Base-by-base conservation (phyloP, 345 rosid genomes). In the Dipteronia sinensis region DNA sequence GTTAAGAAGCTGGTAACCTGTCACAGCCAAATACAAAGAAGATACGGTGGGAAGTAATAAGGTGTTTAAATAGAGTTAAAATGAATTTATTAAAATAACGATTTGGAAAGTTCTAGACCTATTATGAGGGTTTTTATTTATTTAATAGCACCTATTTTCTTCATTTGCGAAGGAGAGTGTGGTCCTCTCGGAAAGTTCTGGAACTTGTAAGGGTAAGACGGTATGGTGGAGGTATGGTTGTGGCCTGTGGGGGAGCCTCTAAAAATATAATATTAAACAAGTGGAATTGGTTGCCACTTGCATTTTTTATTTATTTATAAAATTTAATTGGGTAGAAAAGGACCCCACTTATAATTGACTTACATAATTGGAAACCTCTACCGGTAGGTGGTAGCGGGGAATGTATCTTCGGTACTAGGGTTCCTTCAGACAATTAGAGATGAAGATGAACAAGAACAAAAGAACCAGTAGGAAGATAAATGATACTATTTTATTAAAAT, bases 21-120 rank as follows among this genome's bases (percentile, higher is more conserved):
- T 64, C 70, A 44, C 22, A 7, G 75, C 68, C 82, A 77, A 59
- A 62, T 17, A 63, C 51, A 69, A 15, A 65, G 65, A 70, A 71
- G 78, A 46, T 27, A 65, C 40, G 38, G 49, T 53, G 69, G 76
- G 11, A 61, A 6, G 44, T 61, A 38, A 49, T 58, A 47, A 46
- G 65, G 12, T 56, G 71, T 27, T 76, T 76, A 72, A 69, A 67
- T 75, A 66, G 72, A 13, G 6, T 15, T 13, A 11, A 65, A 11
- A 65, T 25, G 67, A 59, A 19, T 25, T 38, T 46, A 49, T 67
- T 75, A 84, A 44, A 78, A 72, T 13, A 65, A 51, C 59, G n/a
- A 16, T 58, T 84, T 77, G 20, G 90, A 87, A 82, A 70, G 78
- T 86, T 89, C 89, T 76, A 78, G 88, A 89, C 34, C 17, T 51